These are phyloP conservation scores for Kurtzmaniella quercitrusa DNA, from an alignment of 1,139 yeast species.

Conservation along the genomic window DNA sequence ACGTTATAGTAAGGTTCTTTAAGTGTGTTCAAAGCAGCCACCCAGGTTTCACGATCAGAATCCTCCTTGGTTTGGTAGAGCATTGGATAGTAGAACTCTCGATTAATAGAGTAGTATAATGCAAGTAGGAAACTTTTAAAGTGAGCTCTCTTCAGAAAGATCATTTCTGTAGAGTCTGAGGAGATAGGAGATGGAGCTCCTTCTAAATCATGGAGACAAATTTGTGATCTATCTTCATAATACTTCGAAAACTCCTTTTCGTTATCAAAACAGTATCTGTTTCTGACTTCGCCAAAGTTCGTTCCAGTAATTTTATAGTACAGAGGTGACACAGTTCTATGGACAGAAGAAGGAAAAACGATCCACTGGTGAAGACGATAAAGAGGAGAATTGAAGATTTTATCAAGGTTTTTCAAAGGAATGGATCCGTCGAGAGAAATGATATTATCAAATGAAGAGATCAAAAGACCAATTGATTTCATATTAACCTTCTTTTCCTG, in stretches of 20 bases:
- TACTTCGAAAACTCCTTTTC: conserved; percentile 21
- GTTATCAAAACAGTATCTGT: conserved; percentile 28
- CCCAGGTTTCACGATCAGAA: conserved; percentile 38
- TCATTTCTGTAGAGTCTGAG: conserved; percentile 35
- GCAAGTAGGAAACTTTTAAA: conserved; percentile 25
- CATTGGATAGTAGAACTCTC: conserved; percentile 25
- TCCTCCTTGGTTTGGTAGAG: conserved; percentile 31
- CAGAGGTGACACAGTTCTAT: conserved; percentile 29
- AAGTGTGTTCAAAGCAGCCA: conserved; percentile 35
- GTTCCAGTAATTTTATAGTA: conserved; percentile 33
- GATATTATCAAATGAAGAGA: conserved; percentile 32
- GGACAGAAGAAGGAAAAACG: conserved; percentile 40
- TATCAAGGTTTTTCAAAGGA: conserved; percentile 30
- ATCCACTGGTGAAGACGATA: conserved; percentile 26
- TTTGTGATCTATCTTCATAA: conserved; percentile 13
- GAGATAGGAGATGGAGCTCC: conserved; percentile 26
- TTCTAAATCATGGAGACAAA: conserved; percentile 30
- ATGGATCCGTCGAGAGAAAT: conserved; percentile 33
- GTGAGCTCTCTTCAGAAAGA: conserved; percentile 29
- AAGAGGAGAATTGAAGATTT: conserved; percentile 21
- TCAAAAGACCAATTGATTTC: conserved; percentile 29
- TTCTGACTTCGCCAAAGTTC: conserved; percentile 24
- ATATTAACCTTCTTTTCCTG: conserved; percentile 23
- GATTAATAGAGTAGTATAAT: conserved; percentile 30
- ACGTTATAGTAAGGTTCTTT: conserved; percentile 31